Evolutionary conservation across 2,329 filamentous ascomycete species (phyloP).

Genomic region (Stachybotrys elegans): DNA sequence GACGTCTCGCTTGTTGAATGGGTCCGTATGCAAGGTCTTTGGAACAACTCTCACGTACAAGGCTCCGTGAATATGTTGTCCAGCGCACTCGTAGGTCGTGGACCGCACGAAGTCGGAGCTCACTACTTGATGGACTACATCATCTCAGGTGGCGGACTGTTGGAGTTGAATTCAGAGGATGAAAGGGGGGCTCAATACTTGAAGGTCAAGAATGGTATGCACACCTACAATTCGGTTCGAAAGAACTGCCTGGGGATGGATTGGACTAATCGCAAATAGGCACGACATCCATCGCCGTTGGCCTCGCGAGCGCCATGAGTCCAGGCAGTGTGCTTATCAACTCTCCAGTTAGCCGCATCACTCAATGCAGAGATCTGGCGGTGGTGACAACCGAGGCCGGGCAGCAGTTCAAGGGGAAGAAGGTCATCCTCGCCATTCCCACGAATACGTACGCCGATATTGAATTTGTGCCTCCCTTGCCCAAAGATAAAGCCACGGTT

Average conservation of each 20-base stretch:
- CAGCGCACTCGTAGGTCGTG: constrained; percentile 7
- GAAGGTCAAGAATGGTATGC: constrained; percentile 9
- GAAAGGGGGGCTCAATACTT: constrained; percentile 8
- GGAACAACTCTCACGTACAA: neutral
- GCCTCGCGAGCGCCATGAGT: constrained; percentile 10
- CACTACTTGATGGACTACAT: constrained; percentile 13
- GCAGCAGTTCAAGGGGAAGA: constrained; percentile 11
- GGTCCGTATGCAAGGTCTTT: neutral
- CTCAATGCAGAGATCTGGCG: constrained; percentile 7
- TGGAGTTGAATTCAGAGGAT: constrained; percentile 5
- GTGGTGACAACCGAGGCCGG: constrained; percentile 11
- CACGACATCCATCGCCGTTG: constrained; percentile 3
- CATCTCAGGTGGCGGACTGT: constrained; percentile 8
- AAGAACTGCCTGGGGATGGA: neutral
- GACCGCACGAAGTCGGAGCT: constrained; percentile 8
- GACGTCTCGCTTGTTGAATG: neutral
- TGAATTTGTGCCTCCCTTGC: constrained; percentile 21
- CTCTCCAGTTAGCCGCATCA: constrained; percentile 12
- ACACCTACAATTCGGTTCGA: neutral
- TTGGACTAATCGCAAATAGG: neutral
- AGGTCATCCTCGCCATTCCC: constrained; percentile 20
- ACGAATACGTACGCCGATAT: constrained; percentile 16
- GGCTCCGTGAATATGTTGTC: neutral
- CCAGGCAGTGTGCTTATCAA: constrained; percentile 9
- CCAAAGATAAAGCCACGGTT: constrained; percentile 18